Conservation (phyloP, 1,139 yeast species). For the Diutina mesorugosa region DNA sequence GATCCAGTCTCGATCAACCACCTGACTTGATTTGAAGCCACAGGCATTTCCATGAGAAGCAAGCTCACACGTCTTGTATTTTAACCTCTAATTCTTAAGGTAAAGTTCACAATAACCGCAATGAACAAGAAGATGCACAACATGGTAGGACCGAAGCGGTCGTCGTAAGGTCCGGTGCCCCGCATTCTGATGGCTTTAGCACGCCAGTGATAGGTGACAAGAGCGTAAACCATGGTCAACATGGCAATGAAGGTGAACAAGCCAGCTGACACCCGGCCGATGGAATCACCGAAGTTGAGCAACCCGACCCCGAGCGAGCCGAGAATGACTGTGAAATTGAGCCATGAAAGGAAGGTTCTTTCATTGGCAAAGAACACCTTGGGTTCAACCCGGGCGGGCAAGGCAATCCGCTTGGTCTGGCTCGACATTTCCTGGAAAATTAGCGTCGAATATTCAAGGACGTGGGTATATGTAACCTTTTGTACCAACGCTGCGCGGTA, state of each 20-base stretch:
- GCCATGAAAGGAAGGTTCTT: conserved; percentile 96
- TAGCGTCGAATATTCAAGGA: neutral
- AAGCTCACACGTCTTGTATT: neutral
- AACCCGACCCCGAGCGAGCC: conserved; percentile 96
- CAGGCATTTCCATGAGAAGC: neutral
- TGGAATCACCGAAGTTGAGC: conserved; percentile 87
- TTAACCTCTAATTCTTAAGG: conserved; percentile 60
- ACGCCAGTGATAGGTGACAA: conserved; percentile 97
- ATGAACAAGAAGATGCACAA: conserved; percentile 83
- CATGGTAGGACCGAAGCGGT: conserved; percentile 98
- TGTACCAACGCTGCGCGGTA: neutral
- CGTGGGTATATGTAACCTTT: neutral
- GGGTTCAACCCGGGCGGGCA: conserved; percentile 97
- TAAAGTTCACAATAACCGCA: conserved; percentile 86
- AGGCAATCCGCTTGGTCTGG: conserved; percentile 67
- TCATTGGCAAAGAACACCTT: conserved; percentile 98
- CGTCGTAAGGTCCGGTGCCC: conserved; percentile 97
- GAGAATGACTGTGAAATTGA: conserved; percentile 90
- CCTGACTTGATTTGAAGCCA: neutral
- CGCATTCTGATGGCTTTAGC: conserved; percentile 96
- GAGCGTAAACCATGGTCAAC: conserved; percentile 95
- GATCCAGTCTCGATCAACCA: neutral
- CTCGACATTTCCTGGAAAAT: conserved; percentile 4
- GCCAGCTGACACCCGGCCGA: conserved; percentile 89
- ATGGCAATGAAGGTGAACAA: conserved; percentile 88